phyloP scores from a whole-genome alignment of 2,329 filamentous ascomycete species.

The Cladosporium sp. region DNA sequence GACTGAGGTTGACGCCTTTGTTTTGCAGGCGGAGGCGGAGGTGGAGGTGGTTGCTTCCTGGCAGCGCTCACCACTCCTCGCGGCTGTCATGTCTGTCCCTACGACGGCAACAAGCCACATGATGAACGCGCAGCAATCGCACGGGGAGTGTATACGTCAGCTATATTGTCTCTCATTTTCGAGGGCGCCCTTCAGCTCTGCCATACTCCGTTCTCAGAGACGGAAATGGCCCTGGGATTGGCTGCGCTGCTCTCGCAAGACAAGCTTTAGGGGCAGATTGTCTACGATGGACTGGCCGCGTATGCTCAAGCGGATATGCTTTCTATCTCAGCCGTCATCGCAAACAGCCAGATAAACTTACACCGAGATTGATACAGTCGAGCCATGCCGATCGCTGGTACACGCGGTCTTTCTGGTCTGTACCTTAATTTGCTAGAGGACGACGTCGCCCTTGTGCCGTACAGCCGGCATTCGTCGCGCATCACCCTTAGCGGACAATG shows the following conservation, averaged over 20 bases:
- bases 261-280: not conserved
- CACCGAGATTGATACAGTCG: not conserved
- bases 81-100: not conserved
- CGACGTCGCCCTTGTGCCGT: conserved; percentile 2
- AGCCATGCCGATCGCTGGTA: not conserved
- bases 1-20: not conserved
- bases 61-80: not conserved
- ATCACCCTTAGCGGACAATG: not conserved
- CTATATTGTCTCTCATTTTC: not conserved
- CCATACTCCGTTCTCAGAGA: not conserved
- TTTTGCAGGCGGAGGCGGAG: not conserved
- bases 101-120: not conserved
- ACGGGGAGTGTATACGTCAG: conserved; percentile 3
- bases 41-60: not conserved
- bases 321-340: not conserved
- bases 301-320: not conserved
- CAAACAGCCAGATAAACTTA: not conserved
- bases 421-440: not conserved
- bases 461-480: not conserved
- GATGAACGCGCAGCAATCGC: not conserved
- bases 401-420: not conserved
- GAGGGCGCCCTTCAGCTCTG: not conserved
- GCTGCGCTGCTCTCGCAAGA: not conserved
- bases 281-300: not conserved
- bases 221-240: not conserved